Base-by-base conservation (phyloP, 352 stramenopile species). In the Phytophthora melonis region DNA sequence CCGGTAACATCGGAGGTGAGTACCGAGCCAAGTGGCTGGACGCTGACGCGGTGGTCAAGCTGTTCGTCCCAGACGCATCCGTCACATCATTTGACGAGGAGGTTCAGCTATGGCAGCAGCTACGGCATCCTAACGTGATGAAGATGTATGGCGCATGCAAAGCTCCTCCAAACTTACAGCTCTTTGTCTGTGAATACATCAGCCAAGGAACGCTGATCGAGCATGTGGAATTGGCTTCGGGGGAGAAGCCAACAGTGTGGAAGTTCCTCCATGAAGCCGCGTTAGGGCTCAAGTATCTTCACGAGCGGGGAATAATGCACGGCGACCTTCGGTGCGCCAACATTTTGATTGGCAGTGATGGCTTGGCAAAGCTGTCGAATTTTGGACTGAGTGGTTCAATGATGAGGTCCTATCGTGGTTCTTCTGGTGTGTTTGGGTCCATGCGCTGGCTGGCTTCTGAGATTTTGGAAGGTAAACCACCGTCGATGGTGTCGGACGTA, bases 261-360 rank as follows among this genome's bases (percentile, higher is more conserved):
- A 63, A 55, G 16, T 64, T 39, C 18, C 27, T 78, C 14, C 18
- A 64, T 4, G 66, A 74, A 14, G 61, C 61, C 1, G 54, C 70
- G 5, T 14, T 72, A 3, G 70, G 64, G 5, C 55, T 74, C 3
- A n/a, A 41, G 21, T 70, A 62, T 25, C 56, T 74, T 0, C 60
- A 74, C 45, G 58, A 69, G 19, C 54, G 56, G 13, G 30, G 32
- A 0, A 74, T 71, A 25, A 30, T 78, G 3, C 70, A 74, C 32
- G 65, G 66, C 0, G 63, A 83, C 30, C 63, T 83, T 19, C 77
- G 74, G 8, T 64, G 72, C 18, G 70, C 70, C 36, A 81, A 77
- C 43, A 74, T 81, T 55, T 56, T 83, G 21, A 55, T 83, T 11
- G 65, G 62, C 14, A 59, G 53, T 45, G 52, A 74, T 43, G 73